Conservation (phyloP, 2,329 filamentous ascomycete species). For the Metarhizium album region DNA sequence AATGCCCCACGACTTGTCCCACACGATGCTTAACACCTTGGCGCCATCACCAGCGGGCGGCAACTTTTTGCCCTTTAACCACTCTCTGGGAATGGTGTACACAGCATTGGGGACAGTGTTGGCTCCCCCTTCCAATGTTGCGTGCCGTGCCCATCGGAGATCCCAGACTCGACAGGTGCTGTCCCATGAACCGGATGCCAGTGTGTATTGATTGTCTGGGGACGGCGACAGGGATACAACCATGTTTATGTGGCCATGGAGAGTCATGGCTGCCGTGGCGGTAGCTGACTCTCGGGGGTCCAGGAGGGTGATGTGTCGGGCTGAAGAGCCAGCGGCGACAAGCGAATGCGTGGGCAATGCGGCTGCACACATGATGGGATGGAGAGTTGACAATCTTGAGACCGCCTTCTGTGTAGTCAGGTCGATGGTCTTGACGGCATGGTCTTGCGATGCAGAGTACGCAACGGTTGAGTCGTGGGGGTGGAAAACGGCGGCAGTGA, state of each 20-base stretch:
- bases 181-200: constrained; percentile 85
- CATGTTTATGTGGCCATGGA: constrained; percentile 78
- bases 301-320: constrained; percentile 82
- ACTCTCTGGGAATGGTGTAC: constrained; percentile 66
- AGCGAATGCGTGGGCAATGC: constrained; percentile 57
- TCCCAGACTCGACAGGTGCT: constrained; percentile 94
- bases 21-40: constrained; percentile 82
- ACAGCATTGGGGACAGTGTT: constrained; percentile 61
- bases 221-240: constrained; percentile 38
- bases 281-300: constrained; percentile 74
- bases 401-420: constrained; percentile 70
- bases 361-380: constrained; percentile 70
- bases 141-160: constrained; percentile 57
- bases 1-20: constrained; percentile 80
- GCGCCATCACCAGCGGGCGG: constrained; percentile 66
- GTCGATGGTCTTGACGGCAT: constrained; percentile 84
- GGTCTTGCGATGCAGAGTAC: constrained; percentile 86
- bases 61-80: constrained; percentile 52
- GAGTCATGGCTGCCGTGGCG: constrained; percentile 75
- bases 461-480: constrained; percentile 75
- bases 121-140: constrained; percentile 48
- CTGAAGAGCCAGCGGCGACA: constrained; percentile 66
- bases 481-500: constrained; percentile 77
- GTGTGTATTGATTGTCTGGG: constrained; percentile 62
- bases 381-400: constrained; percentile 71